Evolutionary conservation across 2,329 filamentous ascomycete genomes (phyloP).

Genomic region (Neobulgaria alba): DNA sequence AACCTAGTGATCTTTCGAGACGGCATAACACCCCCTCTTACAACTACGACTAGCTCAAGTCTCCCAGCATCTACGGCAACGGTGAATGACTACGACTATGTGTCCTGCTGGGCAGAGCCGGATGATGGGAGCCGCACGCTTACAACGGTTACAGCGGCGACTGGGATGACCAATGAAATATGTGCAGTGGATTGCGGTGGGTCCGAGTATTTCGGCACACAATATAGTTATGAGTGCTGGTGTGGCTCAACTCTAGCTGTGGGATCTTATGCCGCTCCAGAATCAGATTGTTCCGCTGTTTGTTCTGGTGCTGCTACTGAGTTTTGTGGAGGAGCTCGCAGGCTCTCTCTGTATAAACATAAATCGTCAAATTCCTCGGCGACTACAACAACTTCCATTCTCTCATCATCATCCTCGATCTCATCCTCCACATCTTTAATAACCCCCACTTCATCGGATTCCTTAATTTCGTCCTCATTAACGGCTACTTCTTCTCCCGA

Average conservation of each 20-base stretch:
- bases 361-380: not conserved
- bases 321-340: conserved; percentile 21
- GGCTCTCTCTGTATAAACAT: conserved; percentile 5
- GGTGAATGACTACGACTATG: conserved; percentile 11
- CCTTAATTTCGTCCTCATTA: no score
- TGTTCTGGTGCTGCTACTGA: conserved; percentile 13
- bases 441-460: no score
- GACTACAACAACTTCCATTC: not conserved
- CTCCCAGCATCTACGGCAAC: conserved; percentile 43
- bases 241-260: conserved; percentile 14
- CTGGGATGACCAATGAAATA: conserved; percentile 5
- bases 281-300: conserved; percentile 10
- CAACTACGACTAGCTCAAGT: conserved; percentile 37
- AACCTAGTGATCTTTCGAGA: conserved; percentile 9
- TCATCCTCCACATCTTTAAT: not conserved
- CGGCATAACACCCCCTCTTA: conserved; percentile 1
- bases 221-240: conserved; percentile 43
- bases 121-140: conserved; percentile 4
- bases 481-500: no score
- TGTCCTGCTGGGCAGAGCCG: conserved; percentile 15
- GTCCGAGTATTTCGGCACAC: conserved; percentile 35
- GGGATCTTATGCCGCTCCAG: conserved; percentile 6
- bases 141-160: not conserved
- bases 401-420: not conserved
- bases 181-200: conserved; percentile 8